phyloP scores from a whole-genome alignment of 2,329 filamentous ascomycete species.

The Diaporthe ampelina region DNA sequence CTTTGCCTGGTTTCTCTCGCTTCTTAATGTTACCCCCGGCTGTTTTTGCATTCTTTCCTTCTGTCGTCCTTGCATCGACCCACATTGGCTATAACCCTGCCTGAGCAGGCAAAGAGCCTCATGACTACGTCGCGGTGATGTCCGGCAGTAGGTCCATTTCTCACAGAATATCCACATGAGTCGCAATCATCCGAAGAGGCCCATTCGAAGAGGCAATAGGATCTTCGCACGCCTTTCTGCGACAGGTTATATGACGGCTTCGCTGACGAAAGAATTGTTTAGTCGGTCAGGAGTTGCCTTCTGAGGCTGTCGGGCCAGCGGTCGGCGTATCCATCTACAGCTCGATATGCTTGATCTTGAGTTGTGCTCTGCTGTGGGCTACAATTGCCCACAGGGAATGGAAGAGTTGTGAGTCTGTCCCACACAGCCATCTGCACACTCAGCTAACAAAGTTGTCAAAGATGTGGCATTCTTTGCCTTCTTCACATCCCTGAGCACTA shows the following conservation, averaged over 20 bases:
- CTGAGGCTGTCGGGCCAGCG: slow-evolving; percentile 37
- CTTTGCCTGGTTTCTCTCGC: slow-evolving; percentile 9
- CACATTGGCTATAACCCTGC: slow-evolving; percentile 15
- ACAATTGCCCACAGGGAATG: slow-evolving; percentile 48
- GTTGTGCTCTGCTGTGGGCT: slow-evolving; percentile 37
- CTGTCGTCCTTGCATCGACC: slow-evolving; percentile 5
- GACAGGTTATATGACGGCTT: neutral
- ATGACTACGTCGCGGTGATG: slow-evolving; percentile 33
- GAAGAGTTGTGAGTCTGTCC: slow-evolving; percentile 55
- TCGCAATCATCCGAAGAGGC: neutral
- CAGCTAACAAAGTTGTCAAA: slow-evolving; percentile 44
- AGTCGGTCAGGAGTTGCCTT: slow-evolving; percentile 36
- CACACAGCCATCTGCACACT: neutral
- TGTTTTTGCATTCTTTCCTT: neutral
- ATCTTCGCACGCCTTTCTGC: neutral
- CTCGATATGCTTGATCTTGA: slow-evolving; percentile 36
- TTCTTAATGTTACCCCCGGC: slow-evolving; percentile 10
- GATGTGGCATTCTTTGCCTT: slow-evolving; percentile 57
- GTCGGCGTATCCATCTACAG: slow-evolving; percentile 39
- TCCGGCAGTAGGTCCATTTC: slow-evolving; percentile 24
- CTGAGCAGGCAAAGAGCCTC: slow-evolving; percentile 30
- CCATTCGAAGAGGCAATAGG: neutral
- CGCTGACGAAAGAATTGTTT: neutral
- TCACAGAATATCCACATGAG: neutral
- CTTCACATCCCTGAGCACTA: slow-evolving; percentile 53